Evolutionary conservation across 176 grass and related monocot species (phyloP), one percentile per base, ranked within the genome.

Genomic region (Zizania latifolia): DNA sequence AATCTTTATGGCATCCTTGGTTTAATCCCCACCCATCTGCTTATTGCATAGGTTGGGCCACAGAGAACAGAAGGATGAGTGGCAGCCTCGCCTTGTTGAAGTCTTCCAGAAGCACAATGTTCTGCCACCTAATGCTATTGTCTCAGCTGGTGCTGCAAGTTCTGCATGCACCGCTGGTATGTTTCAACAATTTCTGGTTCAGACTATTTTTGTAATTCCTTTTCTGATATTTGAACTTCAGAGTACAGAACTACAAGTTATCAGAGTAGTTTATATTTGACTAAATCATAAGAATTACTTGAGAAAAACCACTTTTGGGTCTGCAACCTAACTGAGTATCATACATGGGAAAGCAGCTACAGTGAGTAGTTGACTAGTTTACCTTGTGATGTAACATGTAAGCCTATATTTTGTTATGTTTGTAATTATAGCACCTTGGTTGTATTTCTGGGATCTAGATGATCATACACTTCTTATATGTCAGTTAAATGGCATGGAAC

Each of bases 11-110:
- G n/a, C 65, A 68, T n/a, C 12, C 2, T 36, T 37, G 27, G 21
- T 36, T 65, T 35, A 44, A 53, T 29, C 68, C 66, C 24, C 34
- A 29, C 23, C 1, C 30, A n/a, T 62, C 48, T 83, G 24, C 34
- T 68, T 87, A 29, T 76, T 76, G 24, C 70, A 72, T 89, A 94
- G 95, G 82, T 84, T 99, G 81, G 95, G 95, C 16, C 95, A 99
- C 58, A 81, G 95, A 86, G 95, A 99, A 62, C 95, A 94, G 76
- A 99, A 99, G 84, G 95, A 99, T 57, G 95, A 99, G 57, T 94
- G 89, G 91, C 72, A 90, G 36, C 95, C 95, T 70, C 91, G 95
- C 63, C 62, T 94, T 6, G 91, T 99, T 61, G 91, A 94, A 89
- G 60, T 99, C 8, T 94, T 99, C 43, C 91, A 94, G 62, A 99